Conservation (phyloP, 106 monocot species). For the Phalaenopsis equestris region DNA sequence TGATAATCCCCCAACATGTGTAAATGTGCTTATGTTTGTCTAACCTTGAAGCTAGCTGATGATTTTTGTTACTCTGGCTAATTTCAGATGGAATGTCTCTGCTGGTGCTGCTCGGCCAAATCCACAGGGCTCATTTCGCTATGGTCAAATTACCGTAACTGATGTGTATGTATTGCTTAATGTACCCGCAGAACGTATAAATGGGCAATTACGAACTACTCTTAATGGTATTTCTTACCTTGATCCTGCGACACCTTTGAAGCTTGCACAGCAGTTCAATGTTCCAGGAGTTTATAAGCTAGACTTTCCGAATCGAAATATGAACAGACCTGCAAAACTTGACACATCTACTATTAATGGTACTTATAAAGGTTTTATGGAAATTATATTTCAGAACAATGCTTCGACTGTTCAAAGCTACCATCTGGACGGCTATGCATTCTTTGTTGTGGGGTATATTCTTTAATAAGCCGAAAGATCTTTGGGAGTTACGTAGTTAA, state of each 20-base stretch:
- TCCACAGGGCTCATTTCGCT: conserved; percentile 93
- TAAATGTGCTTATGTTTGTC: background rate
- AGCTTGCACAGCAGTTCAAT: conserved; percentile 83
- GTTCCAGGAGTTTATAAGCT: conserved; percentile 89
- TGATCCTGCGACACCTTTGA: conserved; percentile 75
- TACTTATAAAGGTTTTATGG: conserved; percentile 83
- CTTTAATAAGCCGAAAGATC: background rate
- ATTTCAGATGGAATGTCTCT: conserved; percentile 86
- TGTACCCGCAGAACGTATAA: conserved; percentile 54
- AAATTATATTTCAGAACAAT: conserved; percentile 97
- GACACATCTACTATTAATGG: conserved; percentile 93
- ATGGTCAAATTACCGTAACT: conserved; percentile 88
- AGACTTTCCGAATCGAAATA: conserved; percentile 78
- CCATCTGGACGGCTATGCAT: conserved; percentile 97
- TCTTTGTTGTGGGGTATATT: conserved; percentile 95
- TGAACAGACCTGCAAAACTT: conserved; percentile 81
- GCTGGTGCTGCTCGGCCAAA: conserved; percentile 94
- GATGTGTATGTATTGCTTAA: conserved; percentile 76
- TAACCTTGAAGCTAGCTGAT: background rate
- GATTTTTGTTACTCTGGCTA: conserved; percentile 11
- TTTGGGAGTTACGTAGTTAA: background rate
- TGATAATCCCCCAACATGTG: background rate
- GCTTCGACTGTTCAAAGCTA: conserved; percentile 68
- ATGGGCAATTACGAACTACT: conserved; percentile 56
- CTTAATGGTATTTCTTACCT: conserved; percentile 95